Conservation (phyloP, 371 early-diverging fungal species). For the Mortierella sp. region DNA sequence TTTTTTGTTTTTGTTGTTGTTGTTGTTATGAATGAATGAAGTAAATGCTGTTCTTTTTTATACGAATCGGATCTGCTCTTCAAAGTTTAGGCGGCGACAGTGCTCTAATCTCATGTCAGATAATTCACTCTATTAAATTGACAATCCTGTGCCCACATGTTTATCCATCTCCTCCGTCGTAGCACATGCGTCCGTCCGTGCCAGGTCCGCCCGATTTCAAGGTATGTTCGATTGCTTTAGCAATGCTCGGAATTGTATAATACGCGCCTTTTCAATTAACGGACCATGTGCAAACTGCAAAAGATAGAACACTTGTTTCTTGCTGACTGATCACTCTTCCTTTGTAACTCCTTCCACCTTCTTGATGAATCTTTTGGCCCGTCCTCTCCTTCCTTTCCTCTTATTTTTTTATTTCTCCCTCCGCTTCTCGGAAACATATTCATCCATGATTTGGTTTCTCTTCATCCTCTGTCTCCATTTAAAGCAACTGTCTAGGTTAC, state of each 20-base stretch:
- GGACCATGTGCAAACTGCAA: background rate
- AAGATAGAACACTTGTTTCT: background rate
- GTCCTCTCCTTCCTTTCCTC: background rate
- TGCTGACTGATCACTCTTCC: conserved; percentile 8
- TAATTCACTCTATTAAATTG: background rate
- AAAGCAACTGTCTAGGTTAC: background rate
- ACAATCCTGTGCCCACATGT: background rate
- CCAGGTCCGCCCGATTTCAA: conserved; percentile 8
- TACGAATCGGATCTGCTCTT: background rate
- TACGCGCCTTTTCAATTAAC: background rate
- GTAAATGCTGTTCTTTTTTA: background rate
- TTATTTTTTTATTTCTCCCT: background rate
- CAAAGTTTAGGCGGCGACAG: conserved; percentile 2
- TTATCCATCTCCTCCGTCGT: background rate
- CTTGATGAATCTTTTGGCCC: background rate
- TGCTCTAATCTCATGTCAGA: background rate
- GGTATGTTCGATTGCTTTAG: background rate
- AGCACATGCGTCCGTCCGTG: conserved; percentile 5
- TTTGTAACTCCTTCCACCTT: background rate
- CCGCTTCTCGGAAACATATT: conserved; percentile 8
- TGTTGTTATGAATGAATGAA: background rate
- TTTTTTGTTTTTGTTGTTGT: background rate
- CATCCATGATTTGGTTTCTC: background rate
- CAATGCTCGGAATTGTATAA: background rate
- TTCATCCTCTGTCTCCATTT: background rate